phyloP scores from a whole-genome alignment of 2,329 filamentous ascomycete genomes.

The Akanthomyces lecanii region DNA sequence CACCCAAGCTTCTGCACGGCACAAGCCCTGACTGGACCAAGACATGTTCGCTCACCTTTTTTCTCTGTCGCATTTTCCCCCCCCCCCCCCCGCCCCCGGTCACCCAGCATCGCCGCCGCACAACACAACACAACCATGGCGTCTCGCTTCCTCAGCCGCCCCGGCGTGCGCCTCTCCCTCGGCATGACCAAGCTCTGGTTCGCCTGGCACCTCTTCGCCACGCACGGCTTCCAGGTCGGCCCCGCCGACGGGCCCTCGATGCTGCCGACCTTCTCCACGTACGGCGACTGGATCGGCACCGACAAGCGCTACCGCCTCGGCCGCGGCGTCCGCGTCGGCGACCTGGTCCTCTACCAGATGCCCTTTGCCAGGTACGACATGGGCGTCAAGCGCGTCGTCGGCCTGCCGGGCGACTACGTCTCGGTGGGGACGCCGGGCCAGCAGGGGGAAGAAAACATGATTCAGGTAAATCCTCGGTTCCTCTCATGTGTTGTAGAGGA shows the following conservation, averaged over 20 bases:
- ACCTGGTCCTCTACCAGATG: conserved; percentile 74
- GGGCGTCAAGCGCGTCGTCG: conserved; percentile 76
- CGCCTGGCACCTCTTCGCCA: conserved; percentile 36
- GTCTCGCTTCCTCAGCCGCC: not conserved
- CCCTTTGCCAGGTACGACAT: conserved; percentile 59
- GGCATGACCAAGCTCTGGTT: conserved; percentile 4
- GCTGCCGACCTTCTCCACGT: conserved; percentile 73
- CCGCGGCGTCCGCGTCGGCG: conserved; percentile 65
- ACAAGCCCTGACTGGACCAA: too few relatives aligned
- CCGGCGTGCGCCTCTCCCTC: not conserved
- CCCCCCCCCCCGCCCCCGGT: too few relatives aligned
- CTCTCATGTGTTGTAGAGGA: not conserved
- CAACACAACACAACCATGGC: not conserved
- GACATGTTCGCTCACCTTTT: too few relatives aligned
- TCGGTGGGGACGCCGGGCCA: conserved; percentile 57
- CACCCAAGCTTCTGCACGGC: not conserved
- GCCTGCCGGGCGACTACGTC: conserved; percentile 74
- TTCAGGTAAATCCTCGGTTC: conserved; percentile 50
- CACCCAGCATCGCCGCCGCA: not conserved
- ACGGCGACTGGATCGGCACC: conserved; percentile 65
- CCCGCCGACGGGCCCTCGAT: conserved; percentile 73
- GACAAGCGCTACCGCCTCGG: conserved; percentile 66
- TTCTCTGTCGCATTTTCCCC: not conserved
- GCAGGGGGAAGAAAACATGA: conserved; percentile 47
- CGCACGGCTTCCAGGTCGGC: conserved; percentile 59